phyloP scores from a whole-genome alignment of 2,329 filamentous ascomycete species.

The Aspergillus caelatus region DNA sequence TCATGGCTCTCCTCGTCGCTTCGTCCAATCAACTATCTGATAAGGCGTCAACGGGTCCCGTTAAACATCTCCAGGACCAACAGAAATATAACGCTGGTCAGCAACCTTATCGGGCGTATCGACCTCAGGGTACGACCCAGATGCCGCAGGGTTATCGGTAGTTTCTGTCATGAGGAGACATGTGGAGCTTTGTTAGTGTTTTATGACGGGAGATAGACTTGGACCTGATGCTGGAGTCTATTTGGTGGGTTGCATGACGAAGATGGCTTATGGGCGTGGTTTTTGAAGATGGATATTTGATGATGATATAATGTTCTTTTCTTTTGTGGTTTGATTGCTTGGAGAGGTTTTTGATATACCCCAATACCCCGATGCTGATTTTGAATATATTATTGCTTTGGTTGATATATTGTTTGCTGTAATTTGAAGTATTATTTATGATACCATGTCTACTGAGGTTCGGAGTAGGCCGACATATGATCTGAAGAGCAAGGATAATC shows the following conservation, averaged over 20 bases:
- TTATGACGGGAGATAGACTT: background rate
- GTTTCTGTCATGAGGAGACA: background rate
- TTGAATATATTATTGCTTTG: background rate
- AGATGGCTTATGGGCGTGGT: background rate
- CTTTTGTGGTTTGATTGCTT: background rate
- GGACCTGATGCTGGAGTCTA: too few species aligned
- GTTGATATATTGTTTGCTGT: background rate
- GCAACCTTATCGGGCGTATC: background rate
- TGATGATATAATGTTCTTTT: background rate
- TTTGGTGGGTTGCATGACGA: background rate
- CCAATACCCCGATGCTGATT: background rate
- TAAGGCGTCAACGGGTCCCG: background rate
- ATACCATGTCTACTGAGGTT: background rate
- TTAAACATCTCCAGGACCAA: background rate
- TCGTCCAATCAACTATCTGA: background rate
- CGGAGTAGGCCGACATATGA: too few species aligned
- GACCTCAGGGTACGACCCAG: background rate
- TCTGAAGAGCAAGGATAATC: too few species aligned
- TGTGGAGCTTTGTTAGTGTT: background rate
- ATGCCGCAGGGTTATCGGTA: background rate
- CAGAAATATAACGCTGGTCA: background rate
- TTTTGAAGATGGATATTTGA: background rate
- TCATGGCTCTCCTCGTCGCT: slow-evolving; percentile 11
- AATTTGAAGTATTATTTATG: background rate
- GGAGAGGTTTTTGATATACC: background rate